A percentile compares a stretch with the other conserved stretches of the same genome.
phyloP scores from a whole-genome alignment of 106 monocot species.

The Xerophyta viscosa region DNA sequence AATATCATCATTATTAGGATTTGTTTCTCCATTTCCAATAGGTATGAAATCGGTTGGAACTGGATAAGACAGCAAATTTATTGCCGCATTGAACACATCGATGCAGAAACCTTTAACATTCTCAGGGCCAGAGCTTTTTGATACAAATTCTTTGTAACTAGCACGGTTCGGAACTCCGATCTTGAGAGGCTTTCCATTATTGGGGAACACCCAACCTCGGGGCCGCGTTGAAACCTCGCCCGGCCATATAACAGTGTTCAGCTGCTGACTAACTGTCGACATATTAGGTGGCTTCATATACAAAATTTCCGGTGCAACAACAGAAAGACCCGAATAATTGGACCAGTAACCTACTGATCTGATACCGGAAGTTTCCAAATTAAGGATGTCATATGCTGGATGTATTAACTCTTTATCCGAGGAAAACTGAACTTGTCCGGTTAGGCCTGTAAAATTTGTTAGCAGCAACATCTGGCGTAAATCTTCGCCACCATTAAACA shows the following conservation, averaged over 20 bases:
- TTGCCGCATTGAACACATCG: slow-evolving; percentile 38
- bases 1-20: slow-evolving; percentile 32
- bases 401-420: slow-evolving; percentile 21
- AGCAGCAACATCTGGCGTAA: slow-evolving; percentile 13
- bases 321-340: slow-evolving; percentile 29
- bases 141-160: slow-evolving; percentile 27
- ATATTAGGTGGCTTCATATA: slow-evolving; percentile 7
- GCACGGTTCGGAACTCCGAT: slow-evolving; percentile 37
- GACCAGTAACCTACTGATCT: slow-evolving; percentile 34
- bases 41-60: slow-evolving; percentile 20
- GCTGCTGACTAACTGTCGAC: slow-evolving; percentile 19
- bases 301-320: slow-evolving; percentile 21
- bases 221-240: slow-evolving; percentile 23
- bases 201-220: slow-evolving; percentile 41
- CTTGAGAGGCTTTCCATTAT: slow-evolving; percentile 28
- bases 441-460: slow-evolving; percentile 20
- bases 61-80: slow-evolving; percentile 28
- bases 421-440: slow-evolving; percentile 22
- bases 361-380: slow-evolving; percentile 14
- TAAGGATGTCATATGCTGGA: slow-evolving; percentile 35
- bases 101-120: slow-evolving; percentile 24
- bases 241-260: slow-evolving; percentile 32
- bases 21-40: slow-evolving; percentile 29
- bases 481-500: slow-evolving; percentile 14
- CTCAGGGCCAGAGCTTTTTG: slow-evolving; percentile 13